These are phyloP conservation scores for Diospyros lotus DNA, from an alignment of 148 eudicot genomes.

Conservation along the genomic window DNA sequence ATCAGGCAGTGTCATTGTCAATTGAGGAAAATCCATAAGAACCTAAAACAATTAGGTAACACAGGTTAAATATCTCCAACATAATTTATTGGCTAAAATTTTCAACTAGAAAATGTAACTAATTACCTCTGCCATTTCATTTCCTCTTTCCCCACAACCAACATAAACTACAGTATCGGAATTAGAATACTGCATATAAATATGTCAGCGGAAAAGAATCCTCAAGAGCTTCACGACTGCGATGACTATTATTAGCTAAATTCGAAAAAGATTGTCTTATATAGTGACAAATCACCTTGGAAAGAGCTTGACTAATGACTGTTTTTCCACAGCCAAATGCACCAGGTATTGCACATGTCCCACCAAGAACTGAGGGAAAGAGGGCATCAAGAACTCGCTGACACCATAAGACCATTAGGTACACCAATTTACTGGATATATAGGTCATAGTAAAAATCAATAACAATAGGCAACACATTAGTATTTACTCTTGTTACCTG, in stretches of 20 bases:
- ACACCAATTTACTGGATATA: neutral
- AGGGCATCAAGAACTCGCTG: constrained; percentile 99
- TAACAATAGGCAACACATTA: constrained; percentile 12
- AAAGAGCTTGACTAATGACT: constrained; percentile 98
- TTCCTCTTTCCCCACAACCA: constrained; percentile 99
- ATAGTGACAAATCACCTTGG: constrained; percentile 55
- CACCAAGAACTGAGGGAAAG: constrained; percentile 99
- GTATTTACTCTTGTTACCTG: constrained; percentile 49
- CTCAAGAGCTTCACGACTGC: neutral
- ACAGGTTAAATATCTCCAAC: neutral
- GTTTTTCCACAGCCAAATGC: constrained; percentile 99
- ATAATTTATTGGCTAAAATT: neutral
- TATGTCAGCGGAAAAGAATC: constrained; percentile 6
- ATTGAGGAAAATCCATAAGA: constrained; percentile 99
- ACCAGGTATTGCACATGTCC: constrained; percentile 99
- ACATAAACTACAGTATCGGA: constrained; percentile 99
- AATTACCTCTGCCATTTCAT: constrained; percentile 99
- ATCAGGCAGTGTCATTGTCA: constrained; percentile 99
- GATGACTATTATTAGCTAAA: constrained; percentile 4
- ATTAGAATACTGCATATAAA: constrained; percentile 78
- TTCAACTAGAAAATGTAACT: constrained; percentile 2
- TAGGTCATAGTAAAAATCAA: neutral
- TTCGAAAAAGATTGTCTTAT: neutral
- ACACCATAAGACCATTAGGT: constrained; percentile 8
- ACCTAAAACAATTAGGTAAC: constrained; percentile 40